Conservation (phyloP, 2,329 filamentous ascomycete species). For the Penicillium sp. region DNA sequence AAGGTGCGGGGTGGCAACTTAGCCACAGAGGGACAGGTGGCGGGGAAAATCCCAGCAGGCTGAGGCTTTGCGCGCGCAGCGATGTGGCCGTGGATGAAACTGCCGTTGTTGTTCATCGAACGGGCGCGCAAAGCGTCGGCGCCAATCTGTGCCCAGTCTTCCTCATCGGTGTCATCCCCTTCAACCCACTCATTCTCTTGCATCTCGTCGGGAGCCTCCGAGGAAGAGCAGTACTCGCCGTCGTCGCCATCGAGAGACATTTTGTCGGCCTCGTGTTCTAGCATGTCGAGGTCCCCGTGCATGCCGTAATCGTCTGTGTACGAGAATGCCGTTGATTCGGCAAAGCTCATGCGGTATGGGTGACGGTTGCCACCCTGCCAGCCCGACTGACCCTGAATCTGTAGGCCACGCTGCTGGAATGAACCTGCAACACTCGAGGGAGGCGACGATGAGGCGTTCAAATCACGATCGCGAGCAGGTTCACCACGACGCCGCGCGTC, state of each 20-base stretch:
- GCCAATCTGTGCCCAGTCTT: conserved; percentile 90
- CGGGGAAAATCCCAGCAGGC: conserved; percentile 17
- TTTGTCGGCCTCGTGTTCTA: conserved; percentile 85
- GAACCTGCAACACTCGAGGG: conserved; percentile 51
- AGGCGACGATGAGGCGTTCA: conserved; percentile 49
- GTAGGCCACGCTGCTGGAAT: conserved; percentile 46
- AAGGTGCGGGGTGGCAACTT: conserved; percentile 41
- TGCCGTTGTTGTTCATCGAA: conserved; percentile 50
- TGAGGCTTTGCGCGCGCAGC: conserved; percentile 22
- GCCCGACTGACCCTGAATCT: conserved; percentile 43
- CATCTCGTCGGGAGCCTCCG: conserved; percentile 63
- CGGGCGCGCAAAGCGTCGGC: conserved; percentile 75
- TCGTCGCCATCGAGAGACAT: conserved; percentile 82
- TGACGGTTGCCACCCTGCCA: conserved; percentile 36
- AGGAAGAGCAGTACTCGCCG: conserved; percentile 66
- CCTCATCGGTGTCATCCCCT: conserved; percentile 86
- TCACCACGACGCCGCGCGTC: conserved; percentile 74
- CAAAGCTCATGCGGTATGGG: conserved; percentile 60
- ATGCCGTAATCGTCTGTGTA: conserved; percentile 64
- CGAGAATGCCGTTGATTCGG: conserved; percentile 72
- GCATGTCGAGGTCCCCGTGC: conserved; percentile 60
- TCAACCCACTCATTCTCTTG: conserved; percentile 77
- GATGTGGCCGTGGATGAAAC: conserved; percentile 31
- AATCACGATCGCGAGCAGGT: conserved; percentile 35
- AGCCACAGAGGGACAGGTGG: conserved; percentile 39